phyloP scores from a whole-genome alignment of 2,329 filamentous ascomycete species.

The Pseudogymnoascus sp. region DNA sequence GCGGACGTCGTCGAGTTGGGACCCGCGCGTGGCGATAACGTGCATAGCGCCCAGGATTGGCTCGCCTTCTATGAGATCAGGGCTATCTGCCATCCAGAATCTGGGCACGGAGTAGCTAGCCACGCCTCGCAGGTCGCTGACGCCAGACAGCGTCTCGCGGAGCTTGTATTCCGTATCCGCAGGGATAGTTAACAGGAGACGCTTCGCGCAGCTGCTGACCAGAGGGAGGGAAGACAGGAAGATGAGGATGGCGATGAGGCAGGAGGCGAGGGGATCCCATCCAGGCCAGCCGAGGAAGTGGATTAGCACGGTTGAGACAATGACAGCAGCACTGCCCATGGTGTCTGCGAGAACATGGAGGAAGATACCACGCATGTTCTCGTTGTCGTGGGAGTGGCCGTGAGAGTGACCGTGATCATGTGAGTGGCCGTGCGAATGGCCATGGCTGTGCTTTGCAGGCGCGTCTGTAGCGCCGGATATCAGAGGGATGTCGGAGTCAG shows the following conservation, averaged over 20 bases:
- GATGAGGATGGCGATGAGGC: constrained; percentile 86
- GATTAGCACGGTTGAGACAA: constrained; percentile 81
- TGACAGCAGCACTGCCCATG: constrained; percentile 87
- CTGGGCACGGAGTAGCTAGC: constrained; percentile 78
- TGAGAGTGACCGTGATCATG: constrained; percentile 29
- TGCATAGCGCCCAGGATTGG: constrained; percentile 78
- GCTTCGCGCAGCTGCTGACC: constrained; percentile 74
- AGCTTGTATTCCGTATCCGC: constrained; percentile 80
- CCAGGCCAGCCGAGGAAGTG: constrained; percentile 84
- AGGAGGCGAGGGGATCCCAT: constrained; percentile 91
- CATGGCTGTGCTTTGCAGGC: constrained; percentile 13
- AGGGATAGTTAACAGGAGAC: constrained; percentile 75
- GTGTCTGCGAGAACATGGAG: constrained; percentile 92
- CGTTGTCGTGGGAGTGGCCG: constrained; percentile 66
- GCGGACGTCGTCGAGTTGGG: constrained; percentile 74
- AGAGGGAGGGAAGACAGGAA: constrained; percentile 86
- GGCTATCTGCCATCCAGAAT: constrained; percentile 80
- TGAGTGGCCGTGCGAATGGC: constrained; percentile 29
- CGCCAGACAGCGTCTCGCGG: constrained; percentile 75
- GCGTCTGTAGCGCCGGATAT: not conserved
- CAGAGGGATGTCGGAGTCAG: constrained; percentile 4
- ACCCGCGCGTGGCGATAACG: constrained; percentile 63
- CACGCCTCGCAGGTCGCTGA: constrained; percentile 75
- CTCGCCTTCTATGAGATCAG: constrained; percentile 29
- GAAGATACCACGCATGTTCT: constrained; percentile 98